Percentiles rank a stretch among this genome's conserved stretches.
Conservation (phyloP, 257 asterid genomes). For the Rubia yunnanensis region DNA sequence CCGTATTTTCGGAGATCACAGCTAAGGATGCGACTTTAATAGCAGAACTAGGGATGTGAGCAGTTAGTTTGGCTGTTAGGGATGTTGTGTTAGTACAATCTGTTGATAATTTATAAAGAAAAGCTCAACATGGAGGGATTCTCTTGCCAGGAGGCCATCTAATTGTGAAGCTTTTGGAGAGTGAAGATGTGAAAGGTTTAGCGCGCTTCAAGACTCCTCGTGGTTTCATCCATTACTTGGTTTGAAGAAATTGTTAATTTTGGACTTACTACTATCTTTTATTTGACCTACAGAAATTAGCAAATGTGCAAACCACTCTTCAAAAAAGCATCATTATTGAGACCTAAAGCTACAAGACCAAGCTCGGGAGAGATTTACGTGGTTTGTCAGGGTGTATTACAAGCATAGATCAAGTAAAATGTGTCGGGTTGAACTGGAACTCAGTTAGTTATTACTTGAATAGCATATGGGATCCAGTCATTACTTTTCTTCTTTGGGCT, state of each 20-base stretch:
- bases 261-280: not conserved
- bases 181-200: slow-evolving; percentile 78
- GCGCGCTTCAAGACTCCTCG: not conserved
- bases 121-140: slow-evolving; percentile 24
- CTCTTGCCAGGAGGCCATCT: slow-evolving; percentile 69
- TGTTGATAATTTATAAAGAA: slow-evolving; percentile 14
- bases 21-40: slow-evolving; percentile 74
- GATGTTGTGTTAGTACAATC: slow-evolving; percentile 20
- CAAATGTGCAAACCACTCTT: slow-evolving; percentile 65
- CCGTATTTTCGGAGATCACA: slow-evolving; percentile 74
- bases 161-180: slow-evolving; percentile 70
- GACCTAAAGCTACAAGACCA: slow-evolving; percentile 85
- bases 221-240: not conserved
- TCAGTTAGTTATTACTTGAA: too few species aligned
- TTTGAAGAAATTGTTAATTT: not conserved
- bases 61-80: slow-evolving; percentile 70
- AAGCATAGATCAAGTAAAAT: not conserved
- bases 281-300: slow-evolving; percentile 41
- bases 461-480: not conserved
- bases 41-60: slow-evolving; percentile 69
- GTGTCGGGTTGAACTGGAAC: not conserved
- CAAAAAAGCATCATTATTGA: slow-evolving; percentile 64
- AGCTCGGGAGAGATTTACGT: slow-evolving; percentile 75
- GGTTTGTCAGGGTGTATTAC: slow-evolving; percentile 56
- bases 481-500: not conserved